Conservation (phyloP, 306 rosid species). For the Acacia confusa region DNA sequence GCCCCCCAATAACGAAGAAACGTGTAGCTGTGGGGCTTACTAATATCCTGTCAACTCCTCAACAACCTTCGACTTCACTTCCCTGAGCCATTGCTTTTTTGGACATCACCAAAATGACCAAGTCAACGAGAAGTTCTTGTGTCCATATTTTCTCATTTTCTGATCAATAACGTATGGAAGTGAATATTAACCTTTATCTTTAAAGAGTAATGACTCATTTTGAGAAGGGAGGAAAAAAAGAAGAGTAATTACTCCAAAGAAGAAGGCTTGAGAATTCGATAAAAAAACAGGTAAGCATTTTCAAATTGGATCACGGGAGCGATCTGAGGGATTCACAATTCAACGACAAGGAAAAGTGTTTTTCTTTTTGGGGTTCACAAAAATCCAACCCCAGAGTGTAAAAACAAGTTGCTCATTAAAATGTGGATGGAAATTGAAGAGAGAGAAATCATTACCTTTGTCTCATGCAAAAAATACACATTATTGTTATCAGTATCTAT, state of each 20-base stretch:
- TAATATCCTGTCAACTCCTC: not conserved
- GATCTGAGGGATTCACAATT: not conserved
- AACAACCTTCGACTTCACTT: not conserved
- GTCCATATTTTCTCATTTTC: not conserved
- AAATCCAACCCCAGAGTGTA: not conserved
- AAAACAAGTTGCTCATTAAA: not conserved
- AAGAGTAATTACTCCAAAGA: not conserved
- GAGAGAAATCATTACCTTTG: not conserved
- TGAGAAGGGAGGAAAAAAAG: too few species aligned
- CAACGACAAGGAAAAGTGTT: not conserved
- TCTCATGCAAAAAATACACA: not conserved
- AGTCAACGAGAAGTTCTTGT: not conserved
- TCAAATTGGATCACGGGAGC: not conserved
- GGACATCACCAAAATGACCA: not conserved
- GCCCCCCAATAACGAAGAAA: not conserved
- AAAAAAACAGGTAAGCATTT: not conserved
- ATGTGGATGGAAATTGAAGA: conserved; percentile 6
- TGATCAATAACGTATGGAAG: not conserved
- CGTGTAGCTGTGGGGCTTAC: not conserved
- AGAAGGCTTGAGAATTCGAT: not conserved
- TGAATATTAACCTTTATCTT: not conserved
- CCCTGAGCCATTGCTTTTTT: not conserved
- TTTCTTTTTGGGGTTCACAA: not conserved
- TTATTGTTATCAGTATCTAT: too few species aligned
- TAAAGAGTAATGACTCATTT: not conserved